Conservation (phyloP, 2,329 filamentous ascomycete genomes). For the Colletotrichum horii region DNA sequence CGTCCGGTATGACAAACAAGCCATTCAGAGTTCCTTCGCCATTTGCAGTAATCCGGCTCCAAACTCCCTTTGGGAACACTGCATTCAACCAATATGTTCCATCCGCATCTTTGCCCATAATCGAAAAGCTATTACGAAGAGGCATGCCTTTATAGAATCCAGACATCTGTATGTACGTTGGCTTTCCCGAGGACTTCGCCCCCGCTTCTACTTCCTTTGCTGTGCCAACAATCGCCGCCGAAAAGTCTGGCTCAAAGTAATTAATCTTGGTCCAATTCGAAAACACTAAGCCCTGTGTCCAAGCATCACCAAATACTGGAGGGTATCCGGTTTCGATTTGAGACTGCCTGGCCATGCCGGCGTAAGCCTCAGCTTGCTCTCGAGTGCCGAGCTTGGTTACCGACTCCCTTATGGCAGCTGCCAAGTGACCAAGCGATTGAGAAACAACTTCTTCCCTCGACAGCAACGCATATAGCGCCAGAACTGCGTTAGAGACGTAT, state of each 20-base stretch:
- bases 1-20: background rate
- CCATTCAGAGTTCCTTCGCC: background rate
- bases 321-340: background rate
- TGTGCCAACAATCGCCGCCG: background rate
- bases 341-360: background rate
- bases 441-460: background rate
- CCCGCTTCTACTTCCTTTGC: background rate
- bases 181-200: background rate
- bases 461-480: background rate
- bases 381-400: background rate
- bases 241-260: background rate
- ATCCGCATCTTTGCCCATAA: background rate
- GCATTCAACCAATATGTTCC: background rate
- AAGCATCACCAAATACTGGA: background rate
- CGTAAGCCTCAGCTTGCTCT: background rate
- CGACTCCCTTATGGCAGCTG: background rate
- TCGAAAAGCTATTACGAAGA: background rate
- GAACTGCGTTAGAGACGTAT: background rate
- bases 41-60: background rate
- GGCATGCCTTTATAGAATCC: background rate
- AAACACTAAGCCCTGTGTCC: background rate
- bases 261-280: background rate
- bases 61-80: background rate
- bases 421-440: background rate
- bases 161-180: background rate